Evolutionary conservation across 768 basidiomycete species (phyloP).

Genomic region (Galerina sulciceps): DNA sequence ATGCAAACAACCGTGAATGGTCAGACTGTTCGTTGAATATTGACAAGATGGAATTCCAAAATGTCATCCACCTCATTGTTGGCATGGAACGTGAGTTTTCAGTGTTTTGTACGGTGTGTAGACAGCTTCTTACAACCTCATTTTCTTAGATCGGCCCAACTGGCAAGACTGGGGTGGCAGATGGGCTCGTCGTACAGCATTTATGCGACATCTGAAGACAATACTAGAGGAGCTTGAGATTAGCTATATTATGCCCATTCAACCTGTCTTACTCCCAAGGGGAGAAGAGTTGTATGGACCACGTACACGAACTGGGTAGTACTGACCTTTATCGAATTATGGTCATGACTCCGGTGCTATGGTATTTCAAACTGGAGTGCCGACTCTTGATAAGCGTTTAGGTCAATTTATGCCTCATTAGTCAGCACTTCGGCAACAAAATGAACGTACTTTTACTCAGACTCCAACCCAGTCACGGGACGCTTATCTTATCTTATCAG

Average conservation of each 20-base stretch:
- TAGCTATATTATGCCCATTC: slow-evolving; percentile 70
- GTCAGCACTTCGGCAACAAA: background rate
- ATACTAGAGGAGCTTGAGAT: slow-evolving; percentile 77
- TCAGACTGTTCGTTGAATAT: slow-evolving; percentile 66
- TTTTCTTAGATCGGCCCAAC: slow-evolving; percentile 64
- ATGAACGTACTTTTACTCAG: too few species aligned
- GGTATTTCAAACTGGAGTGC: slow-evolving; percentile 23
- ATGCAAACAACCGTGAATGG: slow-evolving; percentile 75
- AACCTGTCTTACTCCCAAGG: slow-evolving; percentile 64
- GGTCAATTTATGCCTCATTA: background rate
- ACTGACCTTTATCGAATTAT: slow-evolving; percentile 28
- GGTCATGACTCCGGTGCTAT: slow-evolving; percentile 21
- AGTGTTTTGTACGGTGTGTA: background rate
- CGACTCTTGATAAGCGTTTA: slow-evolving; percentile 11
- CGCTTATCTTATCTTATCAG: too few species aligned
- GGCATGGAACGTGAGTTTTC: slow-evolving; percentile 69
- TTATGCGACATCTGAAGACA: slow-evolving; percentile 77
- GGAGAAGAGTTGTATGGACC: slow-evolving; percentile 16
- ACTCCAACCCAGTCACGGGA: too few species aligned
- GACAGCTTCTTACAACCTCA: background rate
- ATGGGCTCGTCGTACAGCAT: slow-evolving; percentile 73
- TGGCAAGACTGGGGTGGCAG: slow-evolving; percentile 90
- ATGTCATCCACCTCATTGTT: slow-evolving; percentile 67
- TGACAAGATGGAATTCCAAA: slow-evolving; percentile 81
- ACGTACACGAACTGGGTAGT: slow-evolving; percentile 23